Evolutionary conservation across 345 rosid species (phyloP).

Genomic region (Populus pruinosa): DNA sequence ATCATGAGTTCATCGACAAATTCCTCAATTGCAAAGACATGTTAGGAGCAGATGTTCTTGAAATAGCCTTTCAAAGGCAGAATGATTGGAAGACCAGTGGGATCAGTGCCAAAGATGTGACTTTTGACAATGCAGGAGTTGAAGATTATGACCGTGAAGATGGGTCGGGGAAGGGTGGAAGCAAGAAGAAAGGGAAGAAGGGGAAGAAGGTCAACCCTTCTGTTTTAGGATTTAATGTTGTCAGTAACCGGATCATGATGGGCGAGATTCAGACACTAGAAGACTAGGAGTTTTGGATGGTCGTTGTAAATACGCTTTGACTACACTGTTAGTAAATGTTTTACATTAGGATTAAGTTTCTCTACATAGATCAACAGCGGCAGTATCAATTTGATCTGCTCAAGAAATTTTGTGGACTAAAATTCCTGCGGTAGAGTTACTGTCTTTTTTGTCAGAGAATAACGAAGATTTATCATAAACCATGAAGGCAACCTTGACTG

Average conservation of each 20-base stretch:
- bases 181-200: conserved; percentile 80
- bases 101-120: conserved; percentile 36
- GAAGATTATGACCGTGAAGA: conserved; percentile 28
- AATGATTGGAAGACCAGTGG: conserved; percentile 41
- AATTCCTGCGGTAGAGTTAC: conserved; percentile 8
- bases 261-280: conserved; percentile 92
- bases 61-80: conserved; percentile 72
- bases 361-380: conserved; percentile 26
- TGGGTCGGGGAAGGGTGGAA: conserved; percentile 59
- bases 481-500: too few relatives aligned
- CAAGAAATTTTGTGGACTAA: conserved; percentile 41
- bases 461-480: too few relatives aligned
- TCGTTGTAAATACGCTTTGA: conserved; percentile 47
- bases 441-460: too few relatives aligned
- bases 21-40: conserved; percentile 87
- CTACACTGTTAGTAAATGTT: conserved; percentile 31
- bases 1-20: conserved; percentile 84
- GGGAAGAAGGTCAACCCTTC: conserved; percentile 84
- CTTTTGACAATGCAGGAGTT: conserved; percentile 33
- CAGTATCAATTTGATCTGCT: conserved; percentile 40
- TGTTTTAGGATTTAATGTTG: conserved; percentile 86
- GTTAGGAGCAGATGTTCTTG: conserved; percentile 77
- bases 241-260: conserved; percentile 97
- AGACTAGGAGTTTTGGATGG: conserved; percentile 41
- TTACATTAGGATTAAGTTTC: conserved; percentile 23